These are phyloP conservation scores for Cercospora citrullina DNA, from an alignment of 2,329 filamentous ascomycete species.

Conservation along the genomic window DNA sequence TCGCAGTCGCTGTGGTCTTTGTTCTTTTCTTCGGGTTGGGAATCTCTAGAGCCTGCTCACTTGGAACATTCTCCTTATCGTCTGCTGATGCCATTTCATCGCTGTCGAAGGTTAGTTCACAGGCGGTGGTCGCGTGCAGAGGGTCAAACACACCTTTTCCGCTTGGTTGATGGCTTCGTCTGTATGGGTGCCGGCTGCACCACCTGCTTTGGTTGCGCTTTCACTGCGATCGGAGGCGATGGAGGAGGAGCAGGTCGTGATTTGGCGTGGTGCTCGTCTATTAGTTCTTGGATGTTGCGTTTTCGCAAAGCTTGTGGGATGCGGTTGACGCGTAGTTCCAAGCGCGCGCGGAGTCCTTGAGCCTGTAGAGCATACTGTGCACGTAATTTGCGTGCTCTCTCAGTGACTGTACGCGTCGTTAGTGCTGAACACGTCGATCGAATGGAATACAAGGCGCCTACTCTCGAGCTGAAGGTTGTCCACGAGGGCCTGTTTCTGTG, in stretches of 20 bases:
- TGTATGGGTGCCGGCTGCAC: constrained; percentile 14
- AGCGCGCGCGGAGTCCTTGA: constrained; percentile 77
- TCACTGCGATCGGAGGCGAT: constrained; percentile 22
- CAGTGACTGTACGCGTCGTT: constrained; percentile 63
- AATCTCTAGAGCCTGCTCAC: constrained; percentile 41
- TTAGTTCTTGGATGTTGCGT: constrained; percentile 77
- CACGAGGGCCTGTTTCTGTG: constrained; percentile 82
- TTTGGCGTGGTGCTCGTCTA: constrained; percentile 54
- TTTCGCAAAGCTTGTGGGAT: constrained; percentile 79
- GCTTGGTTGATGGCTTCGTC: constrained; percentile 22
- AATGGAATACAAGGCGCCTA: constrained; percentile 44
- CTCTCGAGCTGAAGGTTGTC: constrained; percentile 88
- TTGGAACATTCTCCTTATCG: constrained; percentile 76
- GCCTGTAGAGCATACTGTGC: constrained; percentile 88
- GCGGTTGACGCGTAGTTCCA: constrained; percentile 91
- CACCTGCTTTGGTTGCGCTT: constrained; percentile 16
- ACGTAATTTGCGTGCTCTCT: constrained; percentile 81
- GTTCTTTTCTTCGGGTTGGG: constrained; percentile 70
- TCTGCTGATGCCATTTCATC: constrained; percentile 59
- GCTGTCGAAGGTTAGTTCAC: constrained; percentile 45
- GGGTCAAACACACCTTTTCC: constrained; percentile 23
- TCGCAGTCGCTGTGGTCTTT: constrained; percentile 38
- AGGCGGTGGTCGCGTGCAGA: neutral
- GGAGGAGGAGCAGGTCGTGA: constrained; percentile 30
- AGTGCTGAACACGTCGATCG: constrained; percentile 18